Percentiles rank a stretch among this genome's conserved stretches.
These are phyloP conservation scores for Exobasidium cylindrosporum DNA, from an alignment of 1,284 basidiomycete species.

Conservation along the genomic window DNA sequence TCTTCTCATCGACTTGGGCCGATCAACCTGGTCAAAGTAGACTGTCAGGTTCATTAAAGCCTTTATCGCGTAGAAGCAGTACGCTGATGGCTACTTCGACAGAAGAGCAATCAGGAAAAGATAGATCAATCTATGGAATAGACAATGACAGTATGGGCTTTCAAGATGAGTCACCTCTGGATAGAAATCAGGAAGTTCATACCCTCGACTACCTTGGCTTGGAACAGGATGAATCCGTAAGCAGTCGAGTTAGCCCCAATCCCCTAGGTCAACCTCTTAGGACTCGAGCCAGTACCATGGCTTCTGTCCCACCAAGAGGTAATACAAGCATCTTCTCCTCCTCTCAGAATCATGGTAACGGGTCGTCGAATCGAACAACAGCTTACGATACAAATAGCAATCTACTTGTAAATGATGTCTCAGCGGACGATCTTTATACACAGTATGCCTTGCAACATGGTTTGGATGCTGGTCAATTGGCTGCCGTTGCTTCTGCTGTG, in stretches of 20 bases:
- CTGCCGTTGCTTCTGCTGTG: conserved; percentile 11
- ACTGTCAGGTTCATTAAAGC: not conserved
- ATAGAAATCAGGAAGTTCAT: conserved; percentile 6
- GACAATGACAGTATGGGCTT: not conserved
- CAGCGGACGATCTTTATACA: conserved; percentile 12
- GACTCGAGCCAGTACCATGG: conserved; percentile 15
- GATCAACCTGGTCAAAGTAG: not conserved
- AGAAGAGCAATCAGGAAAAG: too few species aligned
- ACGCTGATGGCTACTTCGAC: not conserved
- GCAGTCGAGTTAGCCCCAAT: not conserved
- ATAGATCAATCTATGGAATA: not conserved
- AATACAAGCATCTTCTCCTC: not conserved
- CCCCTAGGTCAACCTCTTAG: not conserved
- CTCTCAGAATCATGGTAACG: not conserved
- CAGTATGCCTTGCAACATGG: conserved; percentile 18
- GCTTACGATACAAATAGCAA: not conserved
- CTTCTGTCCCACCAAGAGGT: not conserved
- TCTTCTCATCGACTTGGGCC: conserved; percentile 25
- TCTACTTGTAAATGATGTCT: conserved; percentile 1
- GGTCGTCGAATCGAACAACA: not conserved
- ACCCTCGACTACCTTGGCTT: conserved; percentile 48
- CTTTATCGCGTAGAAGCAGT: not conserved
- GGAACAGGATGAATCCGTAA: conserved; percentile 8
- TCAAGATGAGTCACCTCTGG: not conserved
- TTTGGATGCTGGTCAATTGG: conserved; percentile 15